Conservation (phyloP, 106 monocot species). For the Apostasia ramifera region DNA sequence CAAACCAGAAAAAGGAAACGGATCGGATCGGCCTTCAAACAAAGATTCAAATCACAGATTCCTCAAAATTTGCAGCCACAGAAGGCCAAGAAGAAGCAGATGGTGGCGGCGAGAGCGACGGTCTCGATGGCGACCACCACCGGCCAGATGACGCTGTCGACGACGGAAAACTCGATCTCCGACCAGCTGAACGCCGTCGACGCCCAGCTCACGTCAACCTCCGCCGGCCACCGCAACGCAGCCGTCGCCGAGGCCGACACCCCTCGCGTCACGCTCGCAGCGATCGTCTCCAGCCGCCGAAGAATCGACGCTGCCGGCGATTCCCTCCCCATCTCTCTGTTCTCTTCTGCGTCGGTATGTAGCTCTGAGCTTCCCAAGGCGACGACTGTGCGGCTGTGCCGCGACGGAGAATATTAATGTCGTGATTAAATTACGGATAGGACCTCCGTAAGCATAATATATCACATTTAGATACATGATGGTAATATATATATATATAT, state of each 20-base stretch:
- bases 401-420: too few species aligned
- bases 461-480: too few species aligned
- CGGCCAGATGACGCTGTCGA: slow-evolving; percentile 10
- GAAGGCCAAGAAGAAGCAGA: slow-evolving; percentile 13
- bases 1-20: too few species aligned
- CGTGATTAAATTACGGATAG: too few species aligned
- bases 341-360: not conserved
- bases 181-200: not conserved
- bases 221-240: slow-evolving; percentile 5
- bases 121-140: slow-evolving; percentile 14
- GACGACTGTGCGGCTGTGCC: too few species aligned
- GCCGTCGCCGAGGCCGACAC: slow-evolving; percentile 3
- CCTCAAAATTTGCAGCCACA: slow-evolving; percentile 14
- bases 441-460: too few species aligned
- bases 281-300: slow-evolving; percentile 4
- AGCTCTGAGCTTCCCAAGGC: too few species aligned
- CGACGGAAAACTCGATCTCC: slow-evolving; percentile 6
- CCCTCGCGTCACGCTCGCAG: not conserved
- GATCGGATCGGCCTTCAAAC: not conserved
- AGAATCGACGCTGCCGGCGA: not conserved
- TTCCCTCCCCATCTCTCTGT: not conserved
- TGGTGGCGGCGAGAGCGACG: slow-evolving; percentile 4
- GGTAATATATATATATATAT: not conserved
- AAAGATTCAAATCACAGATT: not conserved
- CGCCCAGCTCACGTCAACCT: slow-evolving; percentile 5